A percentile compares a stretch with the other conserved stretches of the same genome.
phyloP scores from a whole-genome alignment of 345 rosid species.

The Dovyalis caffra region DNA sequence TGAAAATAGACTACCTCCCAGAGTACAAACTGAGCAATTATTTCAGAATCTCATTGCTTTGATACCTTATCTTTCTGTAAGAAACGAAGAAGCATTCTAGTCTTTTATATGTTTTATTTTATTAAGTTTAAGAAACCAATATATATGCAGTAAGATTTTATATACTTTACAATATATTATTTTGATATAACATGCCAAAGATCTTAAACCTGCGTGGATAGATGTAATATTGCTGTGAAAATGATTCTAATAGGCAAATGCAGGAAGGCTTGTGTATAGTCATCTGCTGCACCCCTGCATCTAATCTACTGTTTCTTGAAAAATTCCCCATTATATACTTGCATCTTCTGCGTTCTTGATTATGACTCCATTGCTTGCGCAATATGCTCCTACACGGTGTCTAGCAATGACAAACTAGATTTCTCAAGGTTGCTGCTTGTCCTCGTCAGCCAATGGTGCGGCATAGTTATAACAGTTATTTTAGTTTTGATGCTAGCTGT shows the following conservation, averaged over 20 bases:
- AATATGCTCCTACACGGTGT: neutral
- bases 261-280: neutral
- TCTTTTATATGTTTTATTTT: neutral
- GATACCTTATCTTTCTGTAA: slow-evolving; percentile 65
- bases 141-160: neutral
- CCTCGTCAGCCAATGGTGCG: neutral
- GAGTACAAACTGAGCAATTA: slow-evolving; percentile 42
- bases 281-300: neutral
- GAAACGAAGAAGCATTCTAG: slow-evolving; percentile 12
- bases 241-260: neutral
- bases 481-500: too few relatives aligned
- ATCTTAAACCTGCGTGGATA: neutral
- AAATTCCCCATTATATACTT: neutral
- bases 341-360: neutral
- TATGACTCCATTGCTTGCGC: neutral
- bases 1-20: slow-evolving; percentile 47
- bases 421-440: neutral
- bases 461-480: too few relatives aligned
- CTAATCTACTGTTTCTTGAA: neutral
- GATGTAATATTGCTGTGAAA: neutral
- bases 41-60: slow-evolving; percentile 55
- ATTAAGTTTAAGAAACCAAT: neutral
- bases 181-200: neutral
- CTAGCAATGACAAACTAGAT: neutral
- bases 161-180: neutral